Evolutionary conservation across 1,284 basidiomycete species (phyloP), one percentile per base, ranked within the genome.

Genomic region (Trichosporon sp.): DNA sequence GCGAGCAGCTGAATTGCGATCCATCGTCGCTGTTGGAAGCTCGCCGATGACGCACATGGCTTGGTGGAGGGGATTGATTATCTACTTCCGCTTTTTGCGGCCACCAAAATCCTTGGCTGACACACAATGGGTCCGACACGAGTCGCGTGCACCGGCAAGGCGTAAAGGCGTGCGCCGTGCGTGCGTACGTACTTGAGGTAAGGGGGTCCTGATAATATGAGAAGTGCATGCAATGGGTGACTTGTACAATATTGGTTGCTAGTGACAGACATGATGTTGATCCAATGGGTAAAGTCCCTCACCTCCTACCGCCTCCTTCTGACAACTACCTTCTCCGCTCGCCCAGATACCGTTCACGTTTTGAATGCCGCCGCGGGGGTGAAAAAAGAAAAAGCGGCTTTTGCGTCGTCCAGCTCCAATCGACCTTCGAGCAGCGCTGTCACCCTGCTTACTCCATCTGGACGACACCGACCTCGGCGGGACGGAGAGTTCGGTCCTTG

Each of bases 381-480:
- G n/a, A n/a, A n/a, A 44, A 9, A 44, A 44, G 11, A 44, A 11
- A 23, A 23, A 44, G 19, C 40, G 40, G 40, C 40, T 44, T 44
- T 44, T 44, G 23, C 40, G 40, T 21, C 40, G 19, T 44, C 19
- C 40, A 21, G 7, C 19, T 44, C 40, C n/a, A 21, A 44, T 44
- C 19, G 40, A 44, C 13, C 19, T 23, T 36, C 46, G 19, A n/a
- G 40, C 40, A 44, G 40, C 23, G 40, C 40, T 44, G 40, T 44
- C 40, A 44, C 40, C 19, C 40, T 21, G 40, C 40, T 65, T 78
- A 75, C 70, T 79, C 78, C 10, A 75, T 71, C 75, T 82, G 81
- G 13, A 89, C 93, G 32, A 99, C 95, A 64, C 95, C 96, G 61
- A 99, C 95, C 83, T 98, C 93, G 21, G 96, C 95, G 3, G 96